Base-by-base conservation (phyloP, 306 rosid species). In the Acmispon strigosus region DNA sequence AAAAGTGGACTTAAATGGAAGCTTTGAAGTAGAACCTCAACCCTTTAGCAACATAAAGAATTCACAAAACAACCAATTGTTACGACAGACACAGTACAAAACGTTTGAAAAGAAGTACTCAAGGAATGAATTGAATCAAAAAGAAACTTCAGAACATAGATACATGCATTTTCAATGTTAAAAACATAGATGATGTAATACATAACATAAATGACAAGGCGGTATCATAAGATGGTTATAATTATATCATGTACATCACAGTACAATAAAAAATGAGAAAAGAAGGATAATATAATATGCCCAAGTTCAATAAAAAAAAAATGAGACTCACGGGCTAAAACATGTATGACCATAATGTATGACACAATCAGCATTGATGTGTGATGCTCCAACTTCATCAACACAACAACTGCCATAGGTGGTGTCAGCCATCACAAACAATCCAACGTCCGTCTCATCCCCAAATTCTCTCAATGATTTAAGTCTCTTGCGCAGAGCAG, bases 371-470 rank as follows among this genome's bases (percentile, higher is more conserved):
- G 96, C 97, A 54, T 81, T 80, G 4, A 76, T 82, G 37, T 85
- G 97, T 42, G 92, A 84, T 4, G 97, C 98, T 76, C 94, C 98
- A 29, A 90, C 97, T 84, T 88, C 98, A 79, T 93, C 98, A 50
- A 90, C 83, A 61, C 98, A 90, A 58, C 98, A 93, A 75, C 94
- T 93, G 19, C 98, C 98, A 59, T 85, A 92, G 3, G 96, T 74
- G 5, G 96, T 88, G 88, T 93, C 98, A 2, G 96, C 97, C 97
- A 90, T 90, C 18, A 93, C 82, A 74, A 52, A 93, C 81, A 93
- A 74, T 24, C 84, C 76, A 17, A 83, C 80, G 8, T 86, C 81
- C 24, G 41, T 72, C 16, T 51, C 79, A 48, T 49, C 71, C 18
- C 45, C 80, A 19, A 69, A 47, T 57, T 71, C 78, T 20, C 81